A percentile compares a stretch with the other conserved stretches of the same genome.
Evolutionary conservation across 2,329 filamentous ascomycete species (phyloP).

Genomic region (Fusarium sulawesiense): DNA sequence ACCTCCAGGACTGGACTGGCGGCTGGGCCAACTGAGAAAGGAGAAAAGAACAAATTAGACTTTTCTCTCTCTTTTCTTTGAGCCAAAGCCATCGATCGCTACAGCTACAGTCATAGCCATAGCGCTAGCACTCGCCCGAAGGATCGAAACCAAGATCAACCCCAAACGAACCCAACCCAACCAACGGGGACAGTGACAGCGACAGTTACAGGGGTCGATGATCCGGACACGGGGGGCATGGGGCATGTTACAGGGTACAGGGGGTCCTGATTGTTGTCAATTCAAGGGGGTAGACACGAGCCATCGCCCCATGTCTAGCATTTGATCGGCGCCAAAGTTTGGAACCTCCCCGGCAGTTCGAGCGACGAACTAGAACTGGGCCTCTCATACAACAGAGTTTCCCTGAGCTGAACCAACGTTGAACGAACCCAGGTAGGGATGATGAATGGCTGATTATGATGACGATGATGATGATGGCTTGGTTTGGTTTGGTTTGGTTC

Average conservation of each 20-base stretch:
- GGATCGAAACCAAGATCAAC: constrained; percentile 24
- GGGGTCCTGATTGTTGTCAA: background rate
- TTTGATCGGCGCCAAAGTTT: constrained; percentile 29
- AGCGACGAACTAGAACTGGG: background rate
- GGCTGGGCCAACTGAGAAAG: constrained; percentile 44
- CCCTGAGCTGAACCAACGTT: constrained; percentile 9
- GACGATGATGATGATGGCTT: background rate
- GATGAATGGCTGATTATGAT: constrained; percentile 3
- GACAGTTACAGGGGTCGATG: background rate
- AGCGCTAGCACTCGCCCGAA: constrained; percentile 15
- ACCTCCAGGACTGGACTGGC: constrained; percentile 54
- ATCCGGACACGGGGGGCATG: background rate
- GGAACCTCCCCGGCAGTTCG: constrained; percentile 6
- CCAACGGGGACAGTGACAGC: constrained; percentile 17
- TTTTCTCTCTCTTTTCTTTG: background rate
- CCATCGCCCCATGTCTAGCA: constrained; percentile 29
- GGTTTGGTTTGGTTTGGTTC: background rate
- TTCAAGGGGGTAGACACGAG: constrained; percentile 13
- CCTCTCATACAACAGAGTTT: background rate
- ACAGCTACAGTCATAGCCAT: background rate
- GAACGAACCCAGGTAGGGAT: background rate
- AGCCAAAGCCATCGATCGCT: background rate
- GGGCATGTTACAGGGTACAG: background rate
- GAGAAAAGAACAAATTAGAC: constrained; percentile 17
- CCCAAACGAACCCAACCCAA: constrained; percentile 19